phyloP scores from a whole-genome alignment of 1,284 basidiomycete genomes.

The Apiotrichum akiyoshidainum region DNA sequence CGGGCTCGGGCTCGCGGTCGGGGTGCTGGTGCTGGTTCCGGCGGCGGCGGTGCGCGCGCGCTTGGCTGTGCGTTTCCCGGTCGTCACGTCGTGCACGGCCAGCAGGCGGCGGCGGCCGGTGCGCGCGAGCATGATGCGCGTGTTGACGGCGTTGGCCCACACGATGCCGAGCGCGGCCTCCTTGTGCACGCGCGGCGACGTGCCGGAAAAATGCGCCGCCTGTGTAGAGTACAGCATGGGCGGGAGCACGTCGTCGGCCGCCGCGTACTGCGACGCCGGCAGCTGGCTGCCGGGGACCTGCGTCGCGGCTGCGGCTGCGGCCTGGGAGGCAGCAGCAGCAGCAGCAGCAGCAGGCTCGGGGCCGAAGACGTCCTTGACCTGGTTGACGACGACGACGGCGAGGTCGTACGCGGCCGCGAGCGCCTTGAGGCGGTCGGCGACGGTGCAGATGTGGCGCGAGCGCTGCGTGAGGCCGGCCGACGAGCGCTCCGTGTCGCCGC shows the following conservation, averaged over 20 bases:
- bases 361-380: constrained; percentile 71
- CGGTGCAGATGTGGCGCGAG: constrained; percentile 63
- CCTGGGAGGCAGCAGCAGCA: not conserved
- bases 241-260: not conserved
- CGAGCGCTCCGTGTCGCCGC: constrained; percentile 44
- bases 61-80: not conserved
- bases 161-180: constrained; percentile 79
- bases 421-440: constrained; percentile 65
- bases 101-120: constrained; percentile 66
- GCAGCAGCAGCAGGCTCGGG: not conserved
- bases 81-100: constrained; percentile 37
- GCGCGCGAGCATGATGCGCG: constrained; percentile 72
- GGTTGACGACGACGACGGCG: constrained; percentile 78
- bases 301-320: not conserved
- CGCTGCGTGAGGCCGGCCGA: constrained; percentile 63
- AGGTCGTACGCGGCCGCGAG: constrained; percentile 63
- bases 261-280: not conserved
- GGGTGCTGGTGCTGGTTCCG: too few relatives aligned
- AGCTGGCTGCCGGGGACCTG: not conserved
- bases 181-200: constrained; percentile 60
- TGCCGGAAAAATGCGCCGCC: constrained; percentile 66
- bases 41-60: constrained; percentile 2
- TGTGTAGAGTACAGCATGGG: constrained; percentile 65
- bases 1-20: too few relatives aligned
- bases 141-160: constrained; percentile 87